These are phyloP conservation scores for Nyctanthes arbortristis DNA, from an alignment of 257 asterid genomes.

Conservation along the genomic window DNA sequence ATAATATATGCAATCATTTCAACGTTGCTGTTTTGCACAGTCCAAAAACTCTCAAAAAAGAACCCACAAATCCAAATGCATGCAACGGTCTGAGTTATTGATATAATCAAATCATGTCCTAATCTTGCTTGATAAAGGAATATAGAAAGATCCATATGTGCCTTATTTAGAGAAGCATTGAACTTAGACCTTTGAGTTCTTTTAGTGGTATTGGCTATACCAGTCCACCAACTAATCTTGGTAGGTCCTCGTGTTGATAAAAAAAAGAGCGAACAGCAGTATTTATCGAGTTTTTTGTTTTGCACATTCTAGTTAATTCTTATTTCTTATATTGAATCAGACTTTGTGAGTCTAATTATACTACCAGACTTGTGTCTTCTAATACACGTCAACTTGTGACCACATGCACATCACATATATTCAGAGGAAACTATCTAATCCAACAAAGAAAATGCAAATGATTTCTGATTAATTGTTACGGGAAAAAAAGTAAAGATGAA, in stretches of 20 bases:
- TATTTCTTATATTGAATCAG: slow-evolving; percentile 17
- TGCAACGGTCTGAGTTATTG: slow-evolving; percentile 18
- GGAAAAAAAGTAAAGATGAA: background rate
- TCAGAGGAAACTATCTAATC: background rate
- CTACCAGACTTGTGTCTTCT: background rate
- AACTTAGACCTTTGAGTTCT: slow-evolving; percentile 33
- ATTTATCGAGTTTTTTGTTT: slow-evolving; percentile 2
- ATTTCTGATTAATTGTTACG: slow-evolving; percentile 12
- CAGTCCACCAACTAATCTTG: slow-evolving; percentile 23
- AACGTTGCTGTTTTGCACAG: slow-evolving; percentile 13
- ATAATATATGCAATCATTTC: slow-evolving; percentile 14
- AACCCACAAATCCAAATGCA: background rate
- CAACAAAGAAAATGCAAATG: slow-evolving; percentile 14
- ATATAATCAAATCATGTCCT: slow-evolving; percentile 5
- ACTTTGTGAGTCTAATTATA: background rate
- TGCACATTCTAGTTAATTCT: too few relatives aligned
- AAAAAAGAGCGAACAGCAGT: slow-evolving; percentile 22
- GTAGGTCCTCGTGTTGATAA: slow-evolving; percentile 26
- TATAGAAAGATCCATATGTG: slow-evolving; percentile 19
- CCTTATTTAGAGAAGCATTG: slow-evolving; percentile 34
- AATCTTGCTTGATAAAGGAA: background rate
- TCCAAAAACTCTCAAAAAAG: slow-evolving; percentile 26
- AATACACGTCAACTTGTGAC: background rate
- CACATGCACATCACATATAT: background rate
- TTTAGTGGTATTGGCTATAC: slow-evolving; percentile 24